Evolutionary conservation across 768 basidiomycete genomes (phyloP).

Genomic region (Termitomyces sp.): DNA sequence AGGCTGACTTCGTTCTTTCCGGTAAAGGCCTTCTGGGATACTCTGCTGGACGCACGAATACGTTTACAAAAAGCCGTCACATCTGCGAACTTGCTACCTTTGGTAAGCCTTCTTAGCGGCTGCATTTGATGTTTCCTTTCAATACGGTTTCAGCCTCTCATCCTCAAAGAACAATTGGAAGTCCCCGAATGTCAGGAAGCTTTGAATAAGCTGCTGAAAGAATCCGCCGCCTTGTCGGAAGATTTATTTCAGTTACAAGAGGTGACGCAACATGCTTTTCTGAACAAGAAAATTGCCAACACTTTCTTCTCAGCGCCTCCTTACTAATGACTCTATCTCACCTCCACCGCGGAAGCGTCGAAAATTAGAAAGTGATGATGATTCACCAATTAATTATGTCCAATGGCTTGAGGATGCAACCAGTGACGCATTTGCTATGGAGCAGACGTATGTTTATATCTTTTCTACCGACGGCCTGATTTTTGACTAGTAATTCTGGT

Average conservation of each 20-base stretch:
- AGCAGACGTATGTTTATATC: conserved; percentile 41
- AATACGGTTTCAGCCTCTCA: conserved; percentile 22
- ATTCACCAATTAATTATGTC: conserved; percentile 23
- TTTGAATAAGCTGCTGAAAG: conserved; percentile 50
- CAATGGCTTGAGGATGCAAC: conserved; percentile 39
- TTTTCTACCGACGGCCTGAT: not conserved
- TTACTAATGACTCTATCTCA: conserved; percentile 42
- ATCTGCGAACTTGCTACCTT: conserved; percentile 62
- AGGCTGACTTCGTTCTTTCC: conserved; percentile 3
- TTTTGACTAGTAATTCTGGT: not conserved
- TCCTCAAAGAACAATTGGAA: conserved; percentile 31
- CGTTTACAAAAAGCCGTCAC: conserved; percentile 77
- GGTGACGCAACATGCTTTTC: conserved; percentile 29
- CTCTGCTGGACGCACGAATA: conserved; percentile 86
- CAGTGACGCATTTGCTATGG: conserved; percentile 37
- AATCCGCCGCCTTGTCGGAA: conserved; percentile 56
- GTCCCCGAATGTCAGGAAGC: conserved; percentile 38
- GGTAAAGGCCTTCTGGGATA: conserved; percentile 78
- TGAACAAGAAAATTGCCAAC: not conserved
- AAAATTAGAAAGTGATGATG: conserved; percentile 30
- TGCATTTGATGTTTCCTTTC: not conserved
- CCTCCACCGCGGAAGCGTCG: conserved; percentile 57
- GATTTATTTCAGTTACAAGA: conserved; percentile 68
- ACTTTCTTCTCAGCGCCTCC: conserved; percentile 31
- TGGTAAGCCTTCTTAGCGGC: conserved; percentile 32